Evolutionary conservation across 129 eudicot species (phyloP).

Genomic region (Kitagawia praeruptora): DNA sequence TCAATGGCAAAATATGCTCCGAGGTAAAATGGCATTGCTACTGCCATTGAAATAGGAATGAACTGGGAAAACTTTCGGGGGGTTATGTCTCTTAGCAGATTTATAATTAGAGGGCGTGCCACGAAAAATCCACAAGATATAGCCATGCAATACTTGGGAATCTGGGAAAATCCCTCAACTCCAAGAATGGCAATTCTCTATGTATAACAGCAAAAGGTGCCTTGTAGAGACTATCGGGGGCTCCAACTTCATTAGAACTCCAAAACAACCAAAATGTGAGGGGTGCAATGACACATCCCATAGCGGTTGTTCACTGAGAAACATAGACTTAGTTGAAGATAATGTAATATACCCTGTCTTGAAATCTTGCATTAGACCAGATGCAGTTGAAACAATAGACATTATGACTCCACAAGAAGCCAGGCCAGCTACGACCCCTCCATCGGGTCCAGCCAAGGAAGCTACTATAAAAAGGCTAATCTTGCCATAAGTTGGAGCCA

Average conservation of each 20-base stretch:
- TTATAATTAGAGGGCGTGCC: conserved; percentile 53
- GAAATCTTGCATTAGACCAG: conserved; percentile 88
- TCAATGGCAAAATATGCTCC: conserved; percentile 27
- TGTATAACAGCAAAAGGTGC: conserved; percentile 84
- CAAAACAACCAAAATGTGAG: conserved; percentile 85
- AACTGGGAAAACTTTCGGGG: conserved; percentile 45
- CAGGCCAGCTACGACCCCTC: conserved; percentile 72
- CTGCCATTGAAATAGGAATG: conserved; percentile 88
- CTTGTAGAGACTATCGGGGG: conserved; percentile 77
- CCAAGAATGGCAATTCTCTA: conserved; percentile 98
- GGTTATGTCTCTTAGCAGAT: conserved; percentile 49
- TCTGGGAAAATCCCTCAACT: conserved; percentile 83
- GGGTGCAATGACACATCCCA: no score
- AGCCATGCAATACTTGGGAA: conserved; percentile 69
- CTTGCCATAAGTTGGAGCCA: conserved; percentile 81
- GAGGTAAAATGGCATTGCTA: conserved; percentile 67
- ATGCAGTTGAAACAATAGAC: conserved; percentile 86
- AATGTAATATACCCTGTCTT: conserved; percentile 75
- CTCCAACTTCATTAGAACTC: conserved; percentile 67
- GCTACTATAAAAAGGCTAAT: conserved; percentile 78
- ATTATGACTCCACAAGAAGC: conserved; percentile 90
- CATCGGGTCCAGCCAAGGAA: conserved; percentile 53
- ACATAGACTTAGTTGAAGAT: conserved; percentile 73
- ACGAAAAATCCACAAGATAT: conserved; percentile 63
- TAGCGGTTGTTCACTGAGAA: no score